Percentiles rank a stretch among this genome's conserved stretches.
Evolutionary conservation across 1,284 basidiomycete species (phyloP).

Genomic region (Leucocoprinus gongylophorus): DNA sequence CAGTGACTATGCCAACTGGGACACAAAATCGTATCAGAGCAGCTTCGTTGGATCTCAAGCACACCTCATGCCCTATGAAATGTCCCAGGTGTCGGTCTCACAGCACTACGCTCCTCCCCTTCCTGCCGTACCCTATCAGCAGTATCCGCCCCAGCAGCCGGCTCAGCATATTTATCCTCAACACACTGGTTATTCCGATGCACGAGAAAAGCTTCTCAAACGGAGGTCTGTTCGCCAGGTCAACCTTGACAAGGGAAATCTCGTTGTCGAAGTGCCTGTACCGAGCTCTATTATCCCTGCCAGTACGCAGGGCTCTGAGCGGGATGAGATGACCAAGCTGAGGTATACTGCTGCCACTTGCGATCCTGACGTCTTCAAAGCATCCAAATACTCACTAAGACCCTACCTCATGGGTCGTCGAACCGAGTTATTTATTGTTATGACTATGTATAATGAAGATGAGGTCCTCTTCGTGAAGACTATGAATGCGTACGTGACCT

Average conservation of each 20-base stretch:
- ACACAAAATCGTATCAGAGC: slow-evolving; percentile 59
- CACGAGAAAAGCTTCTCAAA: slow-evolving; percentile 71
- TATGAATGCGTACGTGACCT: slow-evolving; percentile 70
- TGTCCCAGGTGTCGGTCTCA: slow-evolving; percentile 45
- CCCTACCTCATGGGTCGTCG: slow-evolving; percentile 80
- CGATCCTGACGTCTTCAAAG: slow-evolving; percentile 86
- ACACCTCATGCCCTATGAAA: slow-evolving; percentile 61
- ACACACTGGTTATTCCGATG: slow-evolving; percentile 56
- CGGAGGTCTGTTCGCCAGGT: slow-evolving; percentile 75
- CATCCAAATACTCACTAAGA: slow-evolving; percentile 71
- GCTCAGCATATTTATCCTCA: slow-evolving; percentile 42
- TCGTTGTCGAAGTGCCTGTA: slow-evolving; percentile 76
- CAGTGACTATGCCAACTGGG: slow-evolving; percentile 49
- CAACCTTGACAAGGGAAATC: slow-evolving; percentile 75
- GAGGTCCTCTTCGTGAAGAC: slow-evolving; percentile 79
- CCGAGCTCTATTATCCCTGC: slow-evolving; percentile 72
- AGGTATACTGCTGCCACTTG: slow-evolving; percentile 91
- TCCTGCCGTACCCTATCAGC: slow-evolving; percentile 43
- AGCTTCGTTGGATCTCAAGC: slow-evolving; percentile 61
- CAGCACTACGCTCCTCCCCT: slow-evolving; percentile 30
- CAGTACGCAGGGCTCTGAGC: slow-evolving; percentile 42
- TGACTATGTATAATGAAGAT: slow-evolving; percentile 97
- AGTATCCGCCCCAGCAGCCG: slow-evolving; percentile 57
- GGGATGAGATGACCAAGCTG: slow-evolving; percentile 80
- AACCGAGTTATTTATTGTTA: slow-evolving; percentile 92